Conservation (phyloP, 176 grass and related monocot genomes). For the Stipa capillata region DNA sequence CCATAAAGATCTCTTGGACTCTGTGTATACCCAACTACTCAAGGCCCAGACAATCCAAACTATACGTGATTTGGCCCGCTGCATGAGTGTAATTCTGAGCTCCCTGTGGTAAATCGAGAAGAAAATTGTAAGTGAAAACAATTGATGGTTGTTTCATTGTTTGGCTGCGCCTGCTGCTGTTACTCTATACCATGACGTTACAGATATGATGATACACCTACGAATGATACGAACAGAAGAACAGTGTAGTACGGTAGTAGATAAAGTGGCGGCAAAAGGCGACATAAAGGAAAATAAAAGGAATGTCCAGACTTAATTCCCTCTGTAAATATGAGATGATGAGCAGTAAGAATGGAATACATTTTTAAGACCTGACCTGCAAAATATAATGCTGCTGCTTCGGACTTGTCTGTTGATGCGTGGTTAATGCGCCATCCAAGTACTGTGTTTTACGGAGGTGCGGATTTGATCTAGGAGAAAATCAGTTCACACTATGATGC, state of each 20-base stretch:
- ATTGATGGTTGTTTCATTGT: too few species aligned
- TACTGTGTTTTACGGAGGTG: background rate
- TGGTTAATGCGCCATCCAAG: constrained; percentile 8
- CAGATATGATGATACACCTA: background rate
- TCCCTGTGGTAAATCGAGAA: constrained; percentile 10
- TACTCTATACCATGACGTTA: too few species aligned
- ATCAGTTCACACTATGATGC: background rate
- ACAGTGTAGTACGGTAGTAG: background rate
- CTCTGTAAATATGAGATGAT: constrained; percentile 34
- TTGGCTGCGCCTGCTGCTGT: too few species aligned
- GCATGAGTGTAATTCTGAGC: constrained; percentile 31
- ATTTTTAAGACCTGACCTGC: constrained; percentile 62
- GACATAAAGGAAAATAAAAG: constrained; percentile 18
- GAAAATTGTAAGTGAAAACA: too few species aligned
- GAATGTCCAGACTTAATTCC: background rate
- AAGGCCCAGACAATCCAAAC: constrained; percentile 44
- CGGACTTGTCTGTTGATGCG: constrained; percentile 14
- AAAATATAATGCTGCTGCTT: constrained; percentile 27
- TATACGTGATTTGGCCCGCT: constrained; percentile 39
- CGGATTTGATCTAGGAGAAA: constrained; percentile 10
- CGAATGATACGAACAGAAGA: too few species aligned
- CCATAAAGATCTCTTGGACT: constrained; percentile 52
- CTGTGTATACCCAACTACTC: constrained; percentile 17
- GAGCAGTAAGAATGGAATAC: constrained; percentile 16
- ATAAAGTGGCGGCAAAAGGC: constrained; percentile 10